A percentile compares a stretch with the other conserved stretches of the same genome.
phyloP scores from a whole-genome alignment of 2,329 filamentous ascomycete genomes.

The Zalaria sp. region DNA sequence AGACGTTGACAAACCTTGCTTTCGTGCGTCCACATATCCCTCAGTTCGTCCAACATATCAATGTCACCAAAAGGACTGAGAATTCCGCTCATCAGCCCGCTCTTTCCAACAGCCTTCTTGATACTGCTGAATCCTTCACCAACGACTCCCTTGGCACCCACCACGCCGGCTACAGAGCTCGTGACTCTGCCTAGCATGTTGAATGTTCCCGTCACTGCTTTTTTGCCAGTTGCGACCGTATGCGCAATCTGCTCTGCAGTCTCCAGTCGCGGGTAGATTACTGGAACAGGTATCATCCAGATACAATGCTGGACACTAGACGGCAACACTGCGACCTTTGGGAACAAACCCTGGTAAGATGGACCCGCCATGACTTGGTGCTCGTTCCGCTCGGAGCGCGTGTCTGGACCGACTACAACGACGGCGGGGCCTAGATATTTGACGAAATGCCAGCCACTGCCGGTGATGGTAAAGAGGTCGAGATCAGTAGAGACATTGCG shows the following conservation, averaged over 20 bases:
- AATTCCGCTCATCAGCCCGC: conserved; percentile 87
- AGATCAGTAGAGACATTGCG: conserved; percentile 76
- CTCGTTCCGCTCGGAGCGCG: conserved; percentile 79
- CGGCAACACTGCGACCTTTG: conserved; percentile 81
- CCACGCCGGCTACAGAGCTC: conserved; percentile 85
- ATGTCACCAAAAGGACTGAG: conserved; percentile 94
- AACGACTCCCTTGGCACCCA: conserved; percentile 87
- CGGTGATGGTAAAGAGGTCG: conserved; percentile 92
- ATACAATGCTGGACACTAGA: conserved; percentile 92
- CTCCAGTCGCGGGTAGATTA: conserved; percentile 83
- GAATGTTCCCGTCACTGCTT: conserved; percentile 90
- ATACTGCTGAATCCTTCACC: conserved; percentile 86
- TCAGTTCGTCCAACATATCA: conserved; percentile 82
- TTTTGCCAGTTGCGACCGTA: conserved; percentile 88
- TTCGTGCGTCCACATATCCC: conserved; percentile 97
- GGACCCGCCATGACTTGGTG: conserved; percentile 88
- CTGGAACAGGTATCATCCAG: conserved; percentile 84
- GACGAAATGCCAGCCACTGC: conserved; percentile 97
- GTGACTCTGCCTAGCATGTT: conserved; percentile 93
- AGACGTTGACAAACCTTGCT: conserved; percentile 48
- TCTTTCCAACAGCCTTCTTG: conserved; percentile 93
- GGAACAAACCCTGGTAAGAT: conserved; percentile 94
- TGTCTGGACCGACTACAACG: conserved; percentile 79
- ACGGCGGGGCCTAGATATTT: conserved; percentile 90
- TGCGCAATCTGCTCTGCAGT: conserved; percentile 82